A percentile compares a stretch with the other conserved stretches of the same genome.
These are phyloP conservation scores for Neofusicoccum laricinum DNA, from an alignment of 2,329 filamentous ascomycete genomes.

Conservation along the genomic window DNA sequence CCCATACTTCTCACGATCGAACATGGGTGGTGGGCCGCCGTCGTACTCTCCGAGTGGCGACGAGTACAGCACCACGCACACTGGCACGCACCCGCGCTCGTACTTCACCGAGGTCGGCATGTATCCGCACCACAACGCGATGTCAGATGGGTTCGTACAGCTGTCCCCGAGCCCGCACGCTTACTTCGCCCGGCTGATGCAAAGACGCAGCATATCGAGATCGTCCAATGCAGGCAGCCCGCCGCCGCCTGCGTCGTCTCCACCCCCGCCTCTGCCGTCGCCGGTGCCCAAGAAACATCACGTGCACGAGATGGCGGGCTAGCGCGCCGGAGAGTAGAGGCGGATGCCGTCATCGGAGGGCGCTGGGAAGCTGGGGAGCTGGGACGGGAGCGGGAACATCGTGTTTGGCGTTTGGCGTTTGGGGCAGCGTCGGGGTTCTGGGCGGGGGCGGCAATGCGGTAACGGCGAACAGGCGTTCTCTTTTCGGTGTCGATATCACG, in stretches of 20 bases:
- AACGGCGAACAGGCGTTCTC: too few relatives aligned
- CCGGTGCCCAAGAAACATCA: not conserved
- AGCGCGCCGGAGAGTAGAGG: not conserved
- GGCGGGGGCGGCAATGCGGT: too few relatives aligned
- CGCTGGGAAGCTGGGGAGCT: too few relatives aligned
- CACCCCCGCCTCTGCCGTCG: conserved; percentile 7
- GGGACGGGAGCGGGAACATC: not conserved
- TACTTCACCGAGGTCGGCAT: conserved; percentile 15
- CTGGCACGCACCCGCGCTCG: not conserved
- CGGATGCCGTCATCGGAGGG: not conserved
- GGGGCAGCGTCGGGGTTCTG: too few relatives aligned
- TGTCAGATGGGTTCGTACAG: conserved; percentile 10
- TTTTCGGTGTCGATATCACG: not conserved
- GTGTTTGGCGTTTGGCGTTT: not conserved
- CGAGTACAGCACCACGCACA: not conserved
- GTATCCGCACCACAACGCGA: conserved; percentile 3
- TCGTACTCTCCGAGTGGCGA: conserved; percentile 6
- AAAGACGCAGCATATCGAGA: conserved; percentile 5
- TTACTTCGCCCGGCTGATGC: conserved; percentile 10
- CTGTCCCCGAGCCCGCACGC: not conserved
- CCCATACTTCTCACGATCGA: not conserved
- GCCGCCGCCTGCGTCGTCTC: conserved; percentile 3
- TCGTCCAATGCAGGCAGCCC: conserved; percentile 7
- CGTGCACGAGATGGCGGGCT: conserved; percentile 16
- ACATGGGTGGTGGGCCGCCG: conserved; percentile 7